A percentile compares a stretch with the other conserved stretches of the same genome.
phyloP scores from a whole-genome alignment of 495 filamentous ascomycete genomes.

The Chlorociboria aeruginascens region DNA sequence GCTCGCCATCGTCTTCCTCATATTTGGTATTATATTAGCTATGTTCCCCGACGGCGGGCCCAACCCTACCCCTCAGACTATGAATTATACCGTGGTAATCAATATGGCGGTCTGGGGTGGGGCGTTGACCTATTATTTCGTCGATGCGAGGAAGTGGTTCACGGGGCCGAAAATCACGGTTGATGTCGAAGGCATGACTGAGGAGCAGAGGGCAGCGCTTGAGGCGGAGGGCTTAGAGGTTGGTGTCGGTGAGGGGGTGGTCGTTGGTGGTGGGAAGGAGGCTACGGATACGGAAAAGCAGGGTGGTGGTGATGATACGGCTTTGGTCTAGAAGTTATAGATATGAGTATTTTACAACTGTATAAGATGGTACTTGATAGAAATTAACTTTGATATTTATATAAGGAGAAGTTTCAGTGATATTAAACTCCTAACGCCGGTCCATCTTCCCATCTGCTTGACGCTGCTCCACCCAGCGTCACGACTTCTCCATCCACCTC shows the following conservation, averaged over 20 bases:
- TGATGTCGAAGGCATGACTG: constrained; percentile 22
- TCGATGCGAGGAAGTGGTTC: constrained; percentile 54
- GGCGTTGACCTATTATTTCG: constrained; percentile 47
- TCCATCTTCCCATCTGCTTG: too few relatives aligned
- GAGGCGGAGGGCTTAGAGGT: constrained; percentile 3
- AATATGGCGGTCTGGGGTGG: constrained; percentile 51
- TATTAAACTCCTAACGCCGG: too few relatives aligned
- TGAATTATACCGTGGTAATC: constrained; percentile 40
- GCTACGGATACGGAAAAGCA: neutral
- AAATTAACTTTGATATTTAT: too few relatives aligned
- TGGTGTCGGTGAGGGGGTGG: constrained; percentile 1
- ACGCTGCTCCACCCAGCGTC: too few relatives aligned
- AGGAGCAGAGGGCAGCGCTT: constrained; percentile 17
- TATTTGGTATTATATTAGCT: constrained; percentile 25
- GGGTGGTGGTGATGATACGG: neutral
- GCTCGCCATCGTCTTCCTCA: constrained; percentile 23
- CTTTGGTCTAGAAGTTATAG: neutral
- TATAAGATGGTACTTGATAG: too few relatives aligned
- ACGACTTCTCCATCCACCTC: too few relatives aligned
- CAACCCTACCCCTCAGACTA: constrained; percentile 23
- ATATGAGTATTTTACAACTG: too few relatives aligned
- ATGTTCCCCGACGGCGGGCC: constrained; percentile 49
- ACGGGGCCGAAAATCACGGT: constrained; percentile 54
- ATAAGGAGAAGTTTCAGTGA: too few relatives aligned
- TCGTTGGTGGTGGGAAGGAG: neutral